Percentiles rank a stretch among this genome's conserved stretches.
Conservation (phyloP, 805 yeast genomes). For the Saturnispora hagleri region DNA sequence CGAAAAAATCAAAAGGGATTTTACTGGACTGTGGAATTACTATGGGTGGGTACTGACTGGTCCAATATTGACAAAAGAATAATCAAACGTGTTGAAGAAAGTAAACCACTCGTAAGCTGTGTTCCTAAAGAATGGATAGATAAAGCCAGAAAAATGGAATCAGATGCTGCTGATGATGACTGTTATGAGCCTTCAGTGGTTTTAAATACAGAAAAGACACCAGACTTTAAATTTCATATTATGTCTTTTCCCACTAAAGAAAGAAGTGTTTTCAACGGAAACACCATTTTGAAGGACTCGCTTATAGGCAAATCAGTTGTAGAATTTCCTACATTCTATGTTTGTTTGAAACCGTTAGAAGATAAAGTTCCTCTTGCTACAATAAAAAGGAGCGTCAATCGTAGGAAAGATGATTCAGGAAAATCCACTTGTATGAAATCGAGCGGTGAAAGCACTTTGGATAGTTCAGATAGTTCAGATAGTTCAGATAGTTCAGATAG, state of each 20-base stretch:
- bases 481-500: not conserved
- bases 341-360: constrained; percentile 23
- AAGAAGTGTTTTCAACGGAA: constrained; percentile 15
- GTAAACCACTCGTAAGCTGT: constrained; percentile 26
- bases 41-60: constrained; percentile 27
- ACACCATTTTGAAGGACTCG: constrained; percentile 35
- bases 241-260: constrained; percentile 6
- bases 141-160: constrained; percentile 30
- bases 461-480: not conserved
- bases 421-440: not conserved
- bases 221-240: constrained; percentile 3
- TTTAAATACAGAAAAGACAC: not conserved
- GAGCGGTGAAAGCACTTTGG: not conserved
- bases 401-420: too few species aligned
- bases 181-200: not conserved
- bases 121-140: constrained; percentile 28
- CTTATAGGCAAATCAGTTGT: constrained; percentile 53
- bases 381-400: too few species aligned
- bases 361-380: constrained; percentile 11
- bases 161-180: not conserved
- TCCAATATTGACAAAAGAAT: constrained; percentile 13
- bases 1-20: constrained; percentile 26
- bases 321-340: constrained; percentile 67
- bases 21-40: constrained; percentile 79
- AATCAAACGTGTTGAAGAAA: constrained; percentile 37